phyloP scores from a whole-genome alignment of 345 rosid species.

The Psidium guajava region DNA sequence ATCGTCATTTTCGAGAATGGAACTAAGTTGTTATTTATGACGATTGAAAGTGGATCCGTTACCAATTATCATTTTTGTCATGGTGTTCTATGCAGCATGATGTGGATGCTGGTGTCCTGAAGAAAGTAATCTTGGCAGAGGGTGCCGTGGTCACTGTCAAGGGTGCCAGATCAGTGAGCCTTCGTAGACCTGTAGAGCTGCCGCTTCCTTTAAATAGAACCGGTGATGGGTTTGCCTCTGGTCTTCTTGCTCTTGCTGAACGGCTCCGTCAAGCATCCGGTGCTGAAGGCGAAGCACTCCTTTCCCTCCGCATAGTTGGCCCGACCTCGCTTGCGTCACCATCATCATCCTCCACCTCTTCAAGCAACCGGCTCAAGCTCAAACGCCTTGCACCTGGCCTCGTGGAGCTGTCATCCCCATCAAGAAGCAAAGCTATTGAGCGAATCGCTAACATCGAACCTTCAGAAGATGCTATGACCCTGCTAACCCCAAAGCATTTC shows the following conservation, averaged over 20 bases:
- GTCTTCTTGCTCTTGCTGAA: conserved; percentile 74
- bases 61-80: neutral
- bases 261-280: conserved; percentile 45
- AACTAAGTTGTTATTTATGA: neutral
- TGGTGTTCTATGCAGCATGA: conserved; percentile 53
- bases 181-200: conserved; percentile 78
- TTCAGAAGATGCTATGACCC: conserved; percentile 26
- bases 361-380: conserved; percentile 60
- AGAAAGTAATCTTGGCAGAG: conserved; percentile 79
- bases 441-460: conserved; percentile 20
- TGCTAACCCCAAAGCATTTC: conserved; percentile 56
- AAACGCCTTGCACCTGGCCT: conserved; percentile 90
- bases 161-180: conserved; percentile 94
- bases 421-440: conserved; percentile 23
- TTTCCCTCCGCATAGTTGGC: conserved; percentile 84
- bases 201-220: conserved; percentile 60
- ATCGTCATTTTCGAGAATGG: neutral
- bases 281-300: conserved; percentile 34
- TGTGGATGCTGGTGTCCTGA: conserved; percentile 91
- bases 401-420: conserved; percentile 52
- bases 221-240: conserved; percentile 59
- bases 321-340: conserved; percentile 69
- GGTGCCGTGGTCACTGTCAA: conserved; percentile 85
- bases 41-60: neutral
- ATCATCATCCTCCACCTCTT: conserved; percentile 22